Evolutionary conservation across 305 asterid genomes (phyloP).

Genomic region (Solanum hybrid): DNA sequence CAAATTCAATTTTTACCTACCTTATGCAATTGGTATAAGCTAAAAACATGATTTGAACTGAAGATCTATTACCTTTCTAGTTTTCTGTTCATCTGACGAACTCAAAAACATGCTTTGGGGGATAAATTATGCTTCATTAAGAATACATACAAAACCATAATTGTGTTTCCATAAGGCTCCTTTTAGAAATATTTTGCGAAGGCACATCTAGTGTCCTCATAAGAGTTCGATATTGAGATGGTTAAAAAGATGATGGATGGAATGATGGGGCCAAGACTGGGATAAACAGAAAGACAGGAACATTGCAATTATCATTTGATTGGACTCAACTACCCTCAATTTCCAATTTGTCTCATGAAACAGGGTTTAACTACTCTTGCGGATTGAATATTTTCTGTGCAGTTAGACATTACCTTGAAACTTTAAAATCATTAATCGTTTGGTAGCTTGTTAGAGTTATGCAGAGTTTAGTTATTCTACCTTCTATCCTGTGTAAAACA

Average conservation of each 20-base stretch:
- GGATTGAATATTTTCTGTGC: not conserved
- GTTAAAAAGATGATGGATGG: not conserved
- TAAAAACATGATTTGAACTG: not conserved
- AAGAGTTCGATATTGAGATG: not conserved
- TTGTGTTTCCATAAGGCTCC: not conserved
- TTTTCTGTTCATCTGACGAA: not conserved
- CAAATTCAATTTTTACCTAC: not conserved
- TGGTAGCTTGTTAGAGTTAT: not conserved
- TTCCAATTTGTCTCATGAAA: not conserved
- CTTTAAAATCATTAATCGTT: not conserved
- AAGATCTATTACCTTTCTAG: not conserved
- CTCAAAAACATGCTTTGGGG: not conserved
- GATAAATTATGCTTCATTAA: not conserved
- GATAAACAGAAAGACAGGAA: not conserved
- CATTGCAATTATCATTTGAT: not conserved
- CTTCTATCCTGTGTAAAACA: not conserved
- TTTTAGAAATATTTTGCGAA: not conserved
- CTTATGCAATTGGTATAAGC: not conserved
- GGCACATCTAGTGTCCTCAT: not conserved
- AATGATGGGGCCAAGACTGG: not conserved
- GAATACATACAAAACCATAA: not conserved
- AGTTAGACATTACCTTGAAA: not conserved
- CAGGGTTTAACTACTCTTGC: not conserved
- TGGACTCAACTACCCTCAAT: not conserved
- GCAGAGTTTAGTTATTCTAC: not conserved